A percentile compares a stretch with the other conserved stretches of the same genome.
Conservation (phyloP, 2,329 filamentous ascomycete genomes). For the Penicillium hesseltinei region DNA sequence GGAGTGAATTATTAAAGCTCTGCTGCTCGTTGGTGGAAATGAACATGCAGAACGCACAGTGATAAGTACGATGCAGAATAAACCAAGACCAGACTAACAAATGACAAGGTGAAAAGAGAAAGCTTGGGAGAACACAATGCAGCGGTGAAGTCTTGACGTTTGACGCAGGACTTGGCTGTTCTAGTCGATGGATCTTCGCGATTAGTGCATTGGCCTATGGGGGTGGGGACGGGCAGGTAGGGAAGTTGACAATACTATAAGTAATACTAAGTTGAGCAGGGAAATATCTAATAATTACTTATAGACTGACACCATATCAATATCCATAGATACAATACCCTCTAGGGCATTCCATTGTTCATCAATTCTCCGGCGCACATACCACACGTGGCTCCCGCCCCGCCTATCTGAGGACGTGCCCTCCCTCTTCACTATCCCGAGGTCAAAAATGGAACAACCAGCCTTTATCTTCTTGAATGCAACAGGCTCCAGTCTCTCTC, state of each 20-base stretch:
- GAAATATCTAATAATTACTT: neutral
- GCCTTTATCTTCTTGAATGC: neutral
- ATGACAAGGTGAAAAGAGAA: neutral
- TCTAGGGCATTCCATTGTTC: neutral
- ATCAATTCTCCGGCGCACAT: neutral
- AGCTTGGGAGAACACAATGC: neutral
- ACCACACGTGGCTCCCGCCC: conserved; percentile 6
- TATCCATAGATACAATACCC: neutral
- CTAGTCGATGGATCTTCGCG: neutral
- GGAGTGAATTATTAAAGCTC: neutral
- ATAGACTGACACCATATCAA: no score
- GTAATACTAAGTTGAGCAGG: neutral
- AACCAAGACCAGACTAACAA: neutral
- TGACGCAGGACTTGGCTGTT: neutral
- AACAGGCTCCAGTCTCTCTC: neutral
- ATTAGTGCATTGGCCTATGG: neutral
- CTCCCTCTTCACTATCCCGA: no score
- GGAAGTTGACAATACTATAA: no score
- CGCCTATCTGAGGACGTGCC: neutral
- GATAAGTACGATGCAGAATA: neutral
- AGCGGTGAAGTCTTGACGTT: neutral
- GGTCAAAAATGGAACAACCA: neutral
- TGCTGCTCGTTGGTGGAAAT: neutral
- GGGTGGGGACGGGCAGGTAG: no score
- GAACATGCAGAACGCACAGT: neutral